Percentiles rank a stretch among this genome's conserved stretches.
phyloP scores from a whole-genome alignment of 306 rosid species.

The Cicer judaicum region DNA sequence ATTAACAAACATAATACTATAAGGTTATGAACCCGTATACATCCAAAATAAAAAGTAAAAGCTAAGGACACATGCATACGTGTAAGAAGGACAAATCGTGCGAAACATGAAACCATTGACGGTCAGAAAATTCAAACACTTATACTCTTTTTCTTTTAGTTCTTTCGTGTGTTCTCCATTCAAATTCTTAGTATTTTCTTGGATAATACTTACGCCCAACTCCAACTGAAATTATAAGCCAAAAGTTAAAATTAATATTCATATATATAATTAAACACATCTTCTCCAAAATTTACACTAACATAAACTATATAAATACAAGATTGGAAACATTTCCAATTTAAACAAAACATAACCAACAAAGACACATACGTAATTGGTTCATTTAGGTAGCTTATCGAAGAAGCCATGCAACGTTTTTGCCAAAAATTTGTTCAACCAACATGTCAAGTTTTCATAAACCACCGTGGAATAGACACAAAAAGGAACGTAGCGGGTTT shows the following conservation, averaged over 20 bases:
- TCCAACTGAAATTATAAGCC: neutral
- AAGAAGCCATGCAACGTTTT: slow-evolving; percentile 75
- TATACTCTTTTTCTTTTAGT: slow-evolving; percentile 17
- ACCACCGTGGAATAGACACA: slow-evolving; percentile 87
- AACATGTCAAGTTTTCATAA: slow-evolving; percentile 73
- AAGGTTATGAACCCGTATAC: too few species aligned
- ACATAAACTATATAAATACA: too few species aligned
- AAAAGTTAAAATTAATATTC: neutral
- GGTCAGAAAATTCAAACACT: slow-evolving; percentile 45
- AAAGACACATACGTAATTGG: neutral
- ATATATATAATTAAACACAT: neutral
- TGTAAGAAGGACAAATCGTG: slow-evolving; percentile 43
- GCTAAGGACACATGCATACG: neutral
- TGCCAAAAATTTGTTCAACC: slow-evolving; percentile 34
- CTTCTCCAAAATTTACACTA: slow-evolving; percentile 33
- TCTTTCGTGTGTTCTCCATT: slow-evolving; percentile 7
- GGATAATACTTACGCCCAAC: slow-evolving; percentile 3
- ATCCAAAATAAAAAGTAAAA: too few species aligned
- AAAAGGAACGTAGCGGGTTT: slow-evolving; percentile 73
- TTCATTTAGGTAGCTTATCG: slow-evolving; percentile 15
- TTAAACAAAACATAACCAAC: too few species aligned
- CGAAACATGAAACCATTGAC: neutral
- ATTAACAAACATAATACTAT: too few species aligned
- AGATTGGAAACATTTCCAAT: too few species aligned
- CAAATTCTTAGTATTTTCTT: slow-evolving; percentile 45